Conservation (phyloP, 176 grass and related monocot species). For the Puccinellia tenuiflora region DNA sequence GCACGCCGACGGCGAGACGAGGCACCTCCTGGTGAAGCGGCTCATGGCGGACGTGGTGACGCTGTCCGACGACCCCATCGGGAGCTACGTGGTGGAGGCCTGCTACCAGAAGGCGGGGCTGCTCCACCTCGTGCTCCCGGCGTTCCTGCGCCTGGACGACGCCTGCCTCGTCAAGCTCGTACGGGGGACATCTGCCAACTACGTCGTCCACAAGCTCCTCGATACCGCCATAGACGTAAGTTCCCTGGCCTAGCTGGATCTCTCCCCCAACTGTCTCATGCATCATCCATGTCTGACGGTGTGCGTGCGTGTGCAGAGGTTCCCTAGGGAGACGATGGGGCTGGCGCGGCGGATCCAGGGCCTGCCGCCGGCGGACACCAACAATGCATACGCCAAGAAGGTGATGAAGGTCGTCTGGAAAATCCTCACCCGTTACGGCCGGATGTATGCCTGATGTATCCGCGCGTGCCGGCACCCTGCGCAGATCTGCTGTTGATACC, state of each 20-base stretch:
- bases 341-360: slow-evolving; percentile 24
- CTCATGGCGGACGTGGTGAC: slow-evolving; percentile 4
- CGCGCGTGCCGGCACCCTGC: neutral
- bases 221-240: neutral
- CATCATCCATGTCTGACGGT: neutral
- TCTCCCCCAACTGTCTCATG: neutral
- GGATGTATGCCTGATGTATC: neutral
- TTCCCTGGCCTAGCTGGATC: neutral
- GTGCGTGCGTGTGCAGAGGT: neutral
- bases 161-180: slow-evolving; percentile 14
- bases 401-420: slow-evolving; percentile 16
- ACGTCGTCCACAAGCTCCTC: slow-evolving; percentile 35
- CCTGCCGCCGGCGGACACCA: neutral
- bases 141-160: neutral
- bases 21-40: neutral
- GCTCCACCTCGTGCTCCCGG: neutral
- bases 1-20: neutral
- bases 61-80: slow-evolving; percentile 4
- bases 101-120: neutral
- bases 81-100: slow-evolving; percentile 47
- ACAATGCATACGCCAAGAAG: neutral
- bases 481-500: too few relatives aligned
- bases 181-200: slow-evolving; percentile 13
- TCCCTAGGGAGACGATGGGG: neutral
- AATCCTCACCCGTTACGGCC: neutral